These are phyloP conservation scores for Cyberlindnera veronae DNA, from an alignment of 805 yeast genomes.

Conservation along the genomic window DNA sequence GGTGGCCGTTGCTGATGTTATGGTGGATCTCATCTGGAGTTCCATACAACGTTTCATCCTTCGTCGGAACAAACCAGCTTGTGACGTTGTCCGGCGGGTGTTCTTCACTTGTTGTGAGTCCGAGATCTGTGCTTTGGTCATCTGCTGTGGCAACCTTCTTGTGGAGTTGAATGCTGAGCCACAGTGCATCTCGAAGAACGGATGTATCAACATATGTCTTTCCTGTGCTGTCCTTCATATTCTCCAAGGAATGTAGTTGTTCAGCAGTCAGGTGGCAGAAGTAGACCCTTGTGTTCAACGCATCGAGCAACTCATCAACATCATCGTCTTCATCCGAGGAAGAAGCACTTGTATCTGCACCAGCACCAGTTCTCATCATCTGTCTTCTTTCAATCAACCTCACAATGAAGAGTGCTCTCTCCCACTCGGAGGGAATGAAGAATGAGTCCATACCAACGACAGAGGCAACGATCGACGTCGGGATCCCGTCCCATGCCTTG, in stretches of 20 bases:
- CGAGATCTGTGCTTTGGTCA: conserved; percentile 27
- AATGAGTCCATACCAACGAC: conserved; percentile 48
- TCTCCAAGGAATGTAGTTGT: conserved; percentile 42
- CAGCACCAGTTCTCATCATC: not conserved
- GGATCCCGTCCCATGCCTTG: conserved; percentile 45
- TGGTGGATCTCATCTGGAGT: conserved; percentile 36
- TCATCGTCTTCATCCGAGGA: conserved; percentile 10
- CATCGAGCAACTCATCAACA: conserved; percentile 26
- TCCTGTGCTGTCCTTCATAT: conserved; percentile 35
- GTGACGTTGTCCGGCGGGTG: conserved; percentile 28
- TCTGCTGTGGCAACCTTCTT: conserved; percentile 34
- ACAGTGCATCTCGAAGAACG: conserved; percentile 44
- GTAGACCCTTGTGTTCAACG: conserved; percentile 40
- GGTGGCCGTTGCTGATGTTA: conserved; percentile 27
- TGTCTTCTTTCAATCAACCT: conserved; percentile 38
- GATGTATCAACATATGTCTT: conserved; percentile 36
- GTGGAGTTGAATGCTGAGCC: conserved; percentile 45
- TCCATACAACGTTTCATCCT: conserved; percentile 47
- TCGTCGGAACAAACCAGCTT: conserved; percentile 42
- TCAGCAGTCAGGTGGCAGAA: conserved; percentile 49
- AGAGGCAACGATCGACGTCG: conserved; percentile 38
- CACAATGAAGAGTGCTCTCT: conserved; percentile 46
- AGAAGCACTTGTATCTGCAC: not conserved
- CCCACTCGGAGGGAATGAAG: conserved; percentile 55
- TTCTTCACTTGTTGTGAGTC: conserved; percentile 27